Evolutionary conservation across 306 rosid species (phyloP).

Genomic region (Sesbania bispinosa): DNA sequence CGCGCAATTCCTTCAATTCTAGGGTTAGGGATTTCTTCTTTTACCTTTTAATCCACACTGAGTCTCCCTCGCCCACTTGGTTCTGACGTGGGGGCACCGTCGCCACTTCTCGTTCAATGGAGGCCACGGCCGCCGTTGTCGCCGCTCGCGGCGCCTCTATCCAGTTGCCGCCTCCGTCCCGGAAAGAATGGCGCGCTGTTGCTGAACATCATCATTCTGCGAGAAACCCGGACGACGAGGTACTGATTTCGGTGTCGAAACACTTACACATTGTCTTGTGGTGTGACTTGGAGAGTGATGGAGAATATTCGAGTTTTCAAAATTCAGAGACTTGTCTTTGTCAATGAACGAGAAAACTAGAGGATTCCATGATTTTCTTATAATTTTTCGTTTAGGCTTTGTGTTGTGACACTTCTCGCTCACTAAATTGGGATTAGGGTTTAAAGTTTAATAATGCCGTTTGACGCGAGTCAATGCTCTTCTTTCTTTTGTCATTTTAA

Average conservation of each 20-base stretch:
- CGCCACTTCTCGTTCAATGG: constrained; percentile 51
- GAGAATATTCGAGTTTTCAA: not conserved
- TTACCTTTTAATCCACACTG: not conserved
- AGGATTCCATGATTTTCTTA: not conserved
- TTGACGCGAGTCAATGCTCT: not conserved
- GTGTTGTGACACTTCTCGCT: not conserved
- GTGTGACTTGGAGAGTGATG: not conserved
- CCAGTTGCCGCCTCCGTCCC: constrained; percentile 48
- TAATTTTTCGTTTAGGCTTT: not conserved
- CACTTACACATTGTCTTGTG: constrained; percentile 37
- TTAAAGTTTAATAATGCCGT: constrained; percentile 17
- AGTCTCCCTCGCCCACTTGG: not conserved
- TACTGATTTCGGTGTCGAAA: constrained; percentile 32
- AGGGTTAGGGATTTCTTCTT: constrained; percentile 63
- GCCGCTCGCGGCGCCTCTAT: constrained; percentile 63
- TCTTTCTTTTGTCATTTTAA: not conserved
- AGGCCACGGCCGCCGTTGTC: constrained; percentile 62
- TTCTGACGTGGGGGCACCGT: constrained; percentile 36
- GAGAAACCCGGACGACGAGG: constrained; percentile 72
- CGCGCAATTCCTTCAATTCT: constrained; percentile 1
- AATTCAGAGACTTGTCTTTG: not conserved
- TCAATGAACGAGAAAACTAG: not conserved
- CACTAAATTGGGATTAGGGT: constrained; percentile 27
- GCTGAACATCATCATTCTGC: constrained; percentile 75
- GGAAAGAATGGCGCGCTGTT: constrained; percentile 89